Evolutionary conservation across 345 rosid species (phyloP).

Genomic region (Isatis tinctoria): DNA sequence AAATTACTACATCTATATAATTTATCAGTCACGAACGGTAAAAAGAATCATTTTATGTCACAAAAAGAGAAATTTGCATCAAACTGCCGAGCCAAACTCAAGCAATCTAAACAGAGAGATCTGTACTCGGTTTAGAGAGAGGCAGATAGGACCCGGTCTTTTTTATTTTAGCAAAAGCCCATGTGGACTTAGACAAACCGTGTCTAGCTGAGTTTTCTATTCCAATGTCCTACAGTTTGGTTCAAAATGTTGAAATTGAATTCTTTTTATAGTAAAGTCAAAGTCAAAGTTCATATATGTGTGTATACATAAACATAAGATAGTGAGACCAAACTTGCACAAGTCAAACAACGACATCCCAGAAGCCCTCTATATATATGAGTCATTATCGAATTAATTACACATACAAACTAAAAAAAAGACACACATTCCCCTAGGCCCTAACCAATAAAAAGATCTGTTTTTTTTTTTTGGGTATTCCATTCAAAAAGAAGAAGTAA

Average conservation of each 20-base stretch:
- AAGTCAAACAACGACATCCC: conserved; percentile 33
- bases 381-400: conserved; percentile 12
- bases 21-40: neutral
- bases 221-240: conserved; percentile 1
- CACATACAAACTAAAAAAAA: conserved; percentile 8
- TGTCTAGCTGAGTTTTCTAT: conserved; percentile 21
- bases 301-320: conserved; percentile 19
- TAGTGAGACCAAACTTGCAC: conserved; percentile 17
- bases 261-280: conserved; percentile 27
- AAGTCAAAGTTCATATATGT: conserved; percentile 27
- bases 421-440: neutral
- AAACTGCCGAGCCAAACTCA: neutral
- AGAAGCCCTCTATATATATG: conserved; percentile 11
- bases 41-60: neutral
- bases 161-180: neutral
- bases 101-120: neutral
- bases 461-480: neutral
- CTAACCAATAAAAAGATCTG: conserved; percentile 15
- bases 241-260: conserved; percentile 20
- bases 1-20: neutral
- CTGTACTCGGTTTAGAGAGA: neutral
- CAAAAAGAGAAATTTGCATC: neutral
- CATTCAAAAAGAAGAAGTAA: neutral
- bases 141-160: conserved; percentile 11
- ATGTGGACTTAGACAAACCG: conserved; percentile 36